Percentiles rank a stretch among this genome's conserved stretches.
These are phyloP conservation scores for Xylariaceae sp. DNA, from an alignment of 2,329 filamentous ascomycete species.

Conservation along the genomic window DNA sequence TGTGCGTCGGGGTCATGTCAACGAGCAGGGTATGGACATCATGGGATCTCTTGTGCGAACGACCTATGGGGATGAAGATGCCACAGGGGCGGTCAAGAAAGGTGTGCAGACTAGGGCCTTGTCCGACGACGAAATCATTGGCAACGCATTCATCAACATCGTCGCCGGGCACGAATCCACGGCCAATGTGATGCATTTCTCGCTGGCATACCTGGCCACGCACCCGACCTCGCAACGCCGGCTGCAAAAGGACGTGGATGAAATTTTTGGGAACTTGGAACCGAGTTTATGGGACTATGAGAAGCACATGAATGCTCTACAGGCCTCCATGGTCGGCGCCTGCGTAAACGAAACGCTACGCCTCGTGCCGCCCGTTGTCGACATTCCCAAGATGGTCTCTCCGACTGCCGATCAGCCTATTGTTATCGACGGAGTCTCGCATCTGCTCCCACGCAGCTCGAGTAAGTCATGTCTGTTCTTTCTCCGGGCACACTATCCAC, in stretches of 20 bases:
- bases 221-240: conserved; percentile 59
- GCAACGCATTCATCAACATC: conserved; percentile 65
- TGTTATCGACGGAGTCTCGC: conserved; percentile 43
- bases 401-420: conserved; percentile 49
- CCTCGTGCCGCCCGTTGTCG: conserved; percentile 63
- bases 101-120: conserved; percentile 34
- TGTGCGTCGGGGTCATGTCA: conserved; percentile 29
- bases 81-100: conserved; percentile 10
- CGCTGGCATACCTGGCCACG: conserved; percentile 63
- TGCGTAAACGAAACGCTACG: conserved; percentile 73
- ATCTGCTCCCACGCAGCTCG: conserved; percentile 6
- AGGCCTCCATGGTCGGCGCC: conserved; percentile 65
- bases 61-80: conserved; percentile 29
- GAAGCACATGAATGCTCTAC: conserved; percentile 55
- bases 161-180: conserved; percentile 80
- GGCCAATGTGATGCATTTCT: conserved; percentile 70
- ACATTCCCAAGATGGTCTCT: conserved; percentile 62
- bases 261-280: conserved; percentile 50
- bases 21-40: conserved; percentile 46
- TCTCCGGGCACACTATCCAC: too few relatives aligned
- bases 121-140: conserved; percentile 63
- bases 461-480: too few relatives aligned
- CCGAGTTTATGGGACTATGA: conserved; percentile 66
- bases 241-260: conserved; percentile 65
- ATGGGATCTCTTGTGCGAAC: conserved; percentile 47